Evolutionary conservation across 768 basidiomycete genomes (phyloP).

Genomic region (Kondoa subrosea): DNA sequence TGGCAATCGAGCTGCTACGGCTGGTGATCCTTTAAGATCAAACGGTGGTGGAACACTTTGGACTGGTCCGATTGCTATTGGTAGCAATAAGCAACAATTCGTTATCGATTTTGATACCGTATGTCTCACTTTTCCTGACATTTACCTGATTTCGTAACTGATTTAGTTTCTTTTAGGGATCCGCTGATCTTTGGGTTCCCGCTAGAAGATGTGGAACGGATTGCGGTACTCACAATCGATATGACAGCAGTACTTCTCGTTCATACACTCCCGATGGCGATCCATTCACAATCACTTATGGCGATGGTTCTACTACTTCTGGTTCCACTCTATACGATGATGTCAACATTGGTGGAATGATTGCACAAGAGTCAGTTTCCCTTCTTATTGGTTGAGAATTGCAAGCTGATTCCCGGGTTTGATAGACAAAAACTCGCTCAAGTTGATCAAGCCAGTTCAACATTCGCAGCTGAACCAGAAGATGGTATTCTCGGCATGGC

Average conservation of each 20-base stretch:
- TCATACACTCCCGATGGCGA: conserved; percentile 24
- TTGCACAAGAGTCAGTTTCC: conserved; percentile 36
- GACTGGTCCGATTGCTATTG: conserved; percentile 36
- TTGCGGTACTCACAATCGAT: conserved; percentile 31
- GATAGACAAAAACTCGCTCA: conserved; percentile 37
- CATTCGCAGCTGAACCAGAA: conserved; percentile 17
- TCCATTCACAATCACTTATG: conserved; percentile 37
- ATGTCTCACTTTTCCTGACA: background rate
- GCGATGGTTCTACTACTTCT: conserved; percentile 35
- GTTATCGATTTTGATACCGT: conserved; percentile 36
- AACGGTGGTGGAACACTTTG: conserved; percentile 32
- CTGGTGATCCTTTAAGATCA: background rate
- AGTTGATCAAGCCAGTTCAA: conserved; percentile 28
- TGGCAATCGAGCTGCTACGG: background rate
- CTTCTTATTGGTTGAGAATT: background rate
- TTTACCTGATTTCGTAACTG: background rate
- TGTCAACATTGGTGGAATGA: conserved; percentile 34
- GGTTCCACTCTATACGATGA: background rate
- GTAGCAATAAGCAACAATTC: conserved; percentile 33
- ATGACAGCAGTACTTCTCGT: conserved; percentile 32
- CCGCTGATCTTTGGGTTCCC: conserved; percentile 24
- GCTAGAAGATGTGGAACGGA: conserved; percentile 14
- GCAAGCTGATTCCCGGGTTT: no score
- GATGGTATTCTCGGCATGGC: conserved; percentile 27
- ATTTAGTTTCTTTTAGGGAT: conserved; percentile 5